Evolutionary conservation across 495 filamentous ascomycete species (phyloP).

Genomic region (Tuber calosporum): DNA sequence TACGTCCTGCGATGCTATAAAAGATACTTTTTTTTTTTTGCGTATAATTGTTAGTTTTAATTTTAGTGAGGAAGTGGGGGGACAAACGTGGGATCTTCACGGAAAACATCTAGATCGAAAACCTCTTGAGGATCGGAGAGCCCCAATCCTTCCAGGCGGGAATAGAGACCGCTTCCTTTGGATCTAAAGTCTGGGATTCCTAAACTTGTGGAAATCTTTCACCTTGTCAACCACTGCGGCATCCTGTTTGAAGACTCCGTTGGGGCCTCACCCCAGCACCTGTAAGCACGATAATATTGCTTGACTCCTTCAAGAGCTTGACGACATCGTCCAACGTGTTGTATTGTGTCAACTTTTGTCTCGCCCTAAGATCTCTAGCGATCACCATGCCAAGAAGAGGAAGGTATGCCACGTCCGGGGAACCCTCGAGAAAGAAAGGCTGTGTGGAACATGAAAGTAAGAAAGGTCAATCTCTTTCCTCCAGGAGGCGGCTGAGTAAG

Average conservation of each 20-base stretch:
- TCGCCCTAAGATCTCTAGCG: slow-evolving; percentile 70
- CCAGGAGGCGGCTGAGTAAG: slow-evolving; percentile 8
- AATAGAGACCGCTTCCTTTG: slow-evolving; percentile 78
- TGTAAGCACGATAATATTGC: slow-evolving; percentile 87
- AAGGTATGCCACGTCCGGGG: slow-evolving; percentile 66
- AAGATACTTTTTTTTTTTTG: slow-evolving; percentile 53
- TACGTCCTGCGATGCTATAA: slow-evolving; percentile 85
- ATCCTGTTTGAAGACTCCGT: neutral
- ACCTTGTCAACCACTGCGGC: neutral
- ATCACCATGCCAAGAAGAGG: slow-evolving; percentile 67
- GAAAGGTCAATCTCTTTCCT: slow-evolving; percentile 10
- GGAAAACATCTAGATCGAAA: slow-evolving; percentile 82
- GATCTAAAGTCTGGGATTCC: slow-evolving; percentile 86
- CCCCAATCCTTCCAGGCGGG: slow-evolving; percentile 63
- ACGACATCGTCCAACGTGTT: slow-evolving; percentile 88
- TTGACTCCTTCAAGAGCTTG: slow-evolving; percentile 59
- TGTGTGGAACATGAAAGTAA: slow-evolving; percentile 14
- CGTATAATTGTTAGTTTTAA: slow-evolving; percentile 10
- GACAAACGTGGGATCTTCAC: slow-evolving; percentile 61
- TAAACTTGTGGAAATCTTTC: slow-evolving; percentile 74
- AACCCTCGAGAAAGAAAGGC: slow-evolving; percentile 67
- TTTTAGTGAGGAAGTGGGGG: neutral
- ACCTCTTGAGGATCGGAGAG: slow-evolving; percentile 87
- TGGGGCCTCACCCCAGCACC: slow-evolving; percentile 64
- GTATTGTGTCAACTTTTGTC: slow-evolving; percentile 70